phyloP scores from a whole-genome alignment of 208 protist species.

The Acanthamoeba sp. region DNA sequence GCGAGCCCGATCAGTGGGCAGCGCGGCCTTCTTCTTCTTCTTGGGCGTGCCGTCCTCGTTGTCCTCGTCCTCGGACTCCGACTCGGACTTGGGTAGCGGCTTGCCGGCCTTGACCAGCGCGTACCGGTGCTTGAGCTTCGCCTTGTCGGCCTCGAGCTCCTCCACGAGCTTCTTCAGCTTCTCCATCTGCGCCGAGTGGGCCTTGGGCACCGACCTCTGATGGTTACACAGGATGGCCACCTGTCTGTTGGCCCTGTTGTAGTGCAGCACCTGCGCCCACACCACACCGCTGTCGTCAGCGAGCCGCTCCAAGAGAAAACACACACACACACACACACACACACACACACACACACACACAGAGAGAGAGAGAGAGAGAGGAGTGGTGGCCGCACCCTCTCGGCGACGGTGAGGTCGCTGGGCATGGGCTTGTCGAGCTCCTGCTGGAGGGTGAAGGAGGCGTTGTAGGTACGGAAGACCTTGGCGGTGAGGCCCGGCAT shows the following conservation, averaged over 20 bases:
- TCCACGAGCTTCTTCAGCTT: conserved; percentile 91
- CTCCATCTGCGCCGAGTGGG: conserved; percentile 91
- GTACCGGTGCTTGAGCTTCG: conserved; percentile 72
- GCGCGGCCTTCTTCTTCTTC: conserved; percentile 82
- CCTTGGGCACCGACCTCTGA: conserved; percentile 97
- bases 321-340: too few species aligned
- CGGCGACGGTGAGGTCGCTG: conserved; percentile 49
- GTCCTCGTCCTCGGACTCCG: conserved; percentile 78
- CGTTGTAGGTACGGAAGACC: conserved; percentile 99
- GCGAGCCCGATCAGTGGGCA: conserved; percentile 64
- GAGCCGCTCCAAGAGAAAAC: too few species aligned
- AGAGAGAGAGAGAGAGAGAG: background rate
- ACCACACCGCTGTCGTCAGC: background rate
- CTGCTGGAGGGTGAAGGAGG: conserved; percentile 97
- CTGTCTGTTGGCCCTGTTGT: conserved; percentile 98
- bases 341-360: too few species aligned
- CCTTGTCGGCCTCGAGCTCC: conserved; percentile 78
- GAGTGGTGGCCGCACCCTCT: background rate
- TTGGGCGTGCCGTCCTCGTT: conserved; percentile 61
- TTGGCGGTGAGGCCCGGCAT: conserved; percentile 98
- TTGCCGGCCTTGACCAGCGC: conserved; percentile 81
- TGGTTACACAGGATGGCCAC: conserved; percentile 99
- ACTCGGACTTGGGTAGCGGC: conserved; percentile 51
- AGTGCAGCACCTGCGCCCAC: conserved; percentile 92
- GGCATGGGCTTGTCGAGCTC: conserved; percentile 93